A percentile compares a stretch with the other conserved stretches of the same genome.
Conservation (phyloP, 2,329 filamentous ascomycete genomes). For the Colletotrichum kahawae region DNA sequence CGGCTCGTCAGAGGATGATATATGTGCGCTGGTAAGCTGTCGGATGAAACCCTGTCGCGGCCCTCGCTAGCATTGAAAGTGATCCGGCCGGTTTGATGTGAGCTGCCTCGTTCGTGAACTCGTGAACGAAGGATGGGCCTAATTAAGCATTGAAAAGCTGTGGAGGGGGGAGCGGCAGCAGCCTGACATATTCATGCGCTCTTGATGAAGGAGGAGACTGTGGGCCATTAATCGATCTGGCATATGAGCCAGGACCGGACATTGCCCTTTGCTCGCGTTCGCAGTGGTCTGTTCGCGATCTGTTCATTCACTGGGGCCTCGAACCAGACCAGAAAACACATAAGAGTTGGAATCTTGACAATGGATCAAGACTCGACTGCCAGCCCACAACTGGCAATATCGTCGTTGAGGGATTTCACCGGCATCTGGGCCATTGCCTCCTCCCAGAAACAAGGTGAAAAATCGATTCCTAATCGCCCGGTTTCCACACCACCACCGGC, state of each 20-base stretch:
- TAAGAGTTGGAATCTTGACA: not conserved
- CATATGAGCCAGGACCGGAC: not conserved
- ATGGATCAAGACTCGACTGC: not conserved
- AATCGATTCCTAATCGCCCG: constrained; percentile 1
- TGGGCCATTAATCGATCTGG: constrained; percentile 1
- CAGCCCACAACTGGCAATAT: not conserved
- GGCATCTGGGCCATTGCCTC: constrained; percentile 13
- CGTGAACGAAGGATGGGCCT: not conserved
- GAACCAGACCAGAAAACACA: not conserved
- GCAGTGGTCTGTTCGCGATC: not conserved
- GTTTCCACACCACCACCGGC: constrained; percentile 16
- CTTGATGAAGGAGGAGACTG: not conserved
- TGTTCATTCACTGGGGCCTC: not conserved
- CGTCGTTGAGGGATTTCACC: not conserved
- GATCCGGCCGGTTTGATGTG: not conserved
- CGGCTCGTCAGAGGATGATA: not conserved
- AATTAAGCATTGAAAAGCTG: constrained; percentile 3
- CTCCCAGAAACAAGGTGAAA: not conserved
- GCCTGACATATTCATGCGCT: constrained; percentile 11
- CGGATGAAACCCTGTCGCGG: constrained; percentile 2
- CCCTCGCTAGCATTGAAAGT: not conserved
- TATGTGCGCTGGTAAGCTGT: not conserved
- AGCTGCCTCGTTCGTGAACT: not conserved
- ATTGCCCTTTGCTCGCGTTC: not conserved
- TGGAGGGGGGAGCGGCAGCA: not conserved